A percentile compares a stretch with the other conserved stretches of the same genome.
phyloP scores from a whole-genome alignment of 306 rosid genomes.

The Cajanus cajan region DNA sequence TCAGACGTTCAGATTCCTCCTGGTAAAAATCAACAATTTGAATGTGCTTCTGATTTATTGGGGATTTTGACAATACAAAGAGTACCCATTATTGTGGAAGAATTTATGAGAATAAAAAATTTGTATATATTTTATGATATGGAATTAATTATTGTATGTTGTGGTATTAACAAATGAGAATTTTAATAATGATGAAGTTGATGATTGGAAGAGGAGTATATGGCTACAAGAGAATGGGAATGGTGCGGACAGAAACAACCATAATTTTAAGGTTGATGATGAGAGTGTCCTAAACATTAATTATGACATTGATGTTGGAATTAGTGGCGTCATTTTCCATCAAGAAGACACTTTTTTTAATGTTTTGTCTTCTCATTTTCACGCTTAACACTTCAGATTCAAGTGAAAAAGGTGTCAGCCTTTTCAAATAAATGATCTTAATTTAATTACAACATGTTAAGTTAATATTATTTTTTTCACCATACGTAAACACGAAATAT shows the following conservation, averaged over 20 bases:
- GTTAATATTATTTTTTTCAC: background rate
- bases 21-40: background rate
- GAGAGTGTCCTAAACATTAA: background rate
- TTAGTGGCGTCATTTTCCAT: conserved; percentile 25
- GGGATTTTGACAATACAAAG: background rate
- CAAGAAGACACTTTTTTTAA: background rate
- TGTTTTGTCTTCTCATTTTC: background rate
- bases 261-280: background rate
- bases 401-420: background rate
- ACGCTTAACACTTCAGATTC: background rate
- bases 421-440: background rate
- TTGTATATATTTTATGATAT: background rate
- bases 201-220: background rate
- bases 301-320: conserved; percentile 5
- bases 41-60: background rate
- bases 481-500: background rate
- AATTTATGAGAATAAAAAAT: background rate
- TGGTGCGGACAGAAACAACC: background rate
- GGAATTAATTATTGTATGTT: background rate
- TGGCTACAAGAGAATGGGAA: background rate
- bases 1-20: background rate
- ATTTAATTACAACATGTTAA: background rate
- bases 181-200: background rate
- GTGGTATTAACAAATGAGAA: conserved; percentile 11
- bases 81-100: background rate